phyloP scores from a whole-genome alignment of 2,329 filamentous ascomycete species.

The Botrytis aclada region DNA sequence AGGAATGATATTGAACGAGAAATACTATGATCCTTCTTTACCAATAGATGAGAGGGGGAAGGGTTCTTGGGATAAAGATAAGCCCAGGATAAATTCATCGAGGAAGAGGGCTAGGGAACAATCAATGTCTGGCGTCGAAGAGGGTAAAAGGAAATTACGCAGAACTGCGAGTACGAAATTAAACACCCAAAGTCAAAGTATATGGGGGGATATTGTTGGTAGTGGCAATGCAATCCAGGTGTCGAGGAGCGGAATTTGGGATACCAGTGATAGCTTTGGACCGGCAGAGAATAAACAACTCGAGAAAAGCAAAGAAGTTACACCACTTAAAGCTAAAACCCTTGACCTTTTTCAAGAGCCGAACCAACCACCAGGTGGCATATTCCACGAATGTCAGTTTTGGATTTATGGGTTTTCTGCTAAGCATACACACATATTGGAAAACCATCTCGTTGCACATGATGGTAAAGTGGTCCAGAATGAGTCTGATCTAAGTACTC shows the following conservation, averaged over 20 bases:
- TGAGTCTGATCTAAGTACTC: constrained; percentile 24
- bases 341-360: constrained; percentile 24
- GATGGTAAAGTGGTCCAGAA: constrained; percentile 35
- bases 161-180: constrained; percentile 84
- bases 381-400: constrained; percentile 44
- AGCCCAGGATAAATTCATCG: constrained; percentile 45
- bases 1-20: constrained; percentile 87
- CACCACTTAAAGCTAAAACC: neutral
- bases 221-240: constrained; percentile 34
- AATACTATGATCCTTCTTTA: constrained; percentile 74
- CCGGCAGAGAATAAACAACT: neutral
- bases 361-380: constrained; percentile 32
- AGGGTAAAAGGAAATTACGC: constrained; percentile 75
- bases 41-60: constrained; percentile 68
- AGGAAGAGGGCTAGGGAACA: constrained; percentile 60
- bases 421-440: constrained; percentile 40
- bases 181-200: constrained; percentile 70
- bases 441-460: constrained; percentile 38
- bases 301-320: constrained; percentile 6
- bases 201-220: constrained; percentile 89
- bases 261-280: constrained; percentile 22
- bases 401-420: constrained; percentile 44
- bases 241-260: constrained; percentile 33
- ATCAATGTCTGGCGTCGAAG: constrained; percentile 46
- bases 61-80: constrained; percentile 67